Conservation (phyloP, 2,329 filamentous ascomycete species). For the Sarocladium strictum region DNA sequence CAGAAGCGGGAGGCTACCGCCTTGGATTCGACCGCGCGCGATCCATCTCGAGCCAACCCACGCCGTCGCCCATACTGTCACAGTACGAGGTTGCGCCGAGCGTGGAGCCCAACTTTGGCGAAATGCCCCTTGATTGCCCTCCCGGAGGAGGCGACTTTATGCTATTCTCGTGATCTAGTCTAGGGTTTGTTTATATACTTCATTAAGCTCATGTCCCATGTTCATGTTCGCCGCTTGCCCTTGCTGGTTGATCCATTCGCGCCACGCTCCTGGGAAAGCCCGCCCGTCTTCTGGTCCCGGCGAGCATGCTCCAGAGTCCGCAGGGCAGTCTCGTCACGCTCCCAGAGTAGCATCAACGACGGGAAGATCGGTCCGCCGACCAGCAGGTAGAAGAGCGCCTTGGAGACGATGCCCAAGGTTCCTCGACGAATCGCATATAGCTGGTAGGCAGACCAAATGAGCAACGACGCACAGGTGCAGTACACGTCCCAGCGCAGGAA, state of each 20-base stretch:
- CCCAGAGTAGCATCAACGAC: constrained; percentile 10
- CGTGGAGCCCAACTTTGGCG: background rate
- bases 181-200: background rate
- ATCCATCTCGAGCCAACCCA: background rate
- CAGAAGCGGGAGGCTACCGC: background rate
- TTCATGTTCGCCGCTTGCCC: too few species aligned
- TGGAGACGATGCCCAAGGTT: background rate
- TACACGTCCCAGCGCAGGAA: constrained; percentile 13
- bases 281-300: background rate
- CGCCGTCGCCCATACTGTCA: background rate
- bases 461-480: constrained; percentile 9
- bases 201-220: too few species aligned
- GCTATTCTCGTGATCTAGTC: background rate
- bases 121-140: background rate
- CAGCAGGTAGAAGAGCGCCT: constrained; percentile 1
- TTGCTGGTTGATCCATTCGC: too few species aligned
- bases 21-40: background rate
- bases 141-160: background rate
- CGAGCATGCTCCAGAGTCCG: background rate
- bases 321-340: constrained; percentile 10
- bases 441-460: constrained; percentile 9
- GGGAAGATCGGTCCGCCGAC: constrained; percentile 10
- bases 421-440: background rate
- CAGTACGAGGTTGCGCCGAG: background rate
- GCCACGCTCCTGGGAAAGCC: background rate